Base-by-base conservation (phyloP, 768 basidiomycete species). In the Floccularia luteovirens region DNA sequence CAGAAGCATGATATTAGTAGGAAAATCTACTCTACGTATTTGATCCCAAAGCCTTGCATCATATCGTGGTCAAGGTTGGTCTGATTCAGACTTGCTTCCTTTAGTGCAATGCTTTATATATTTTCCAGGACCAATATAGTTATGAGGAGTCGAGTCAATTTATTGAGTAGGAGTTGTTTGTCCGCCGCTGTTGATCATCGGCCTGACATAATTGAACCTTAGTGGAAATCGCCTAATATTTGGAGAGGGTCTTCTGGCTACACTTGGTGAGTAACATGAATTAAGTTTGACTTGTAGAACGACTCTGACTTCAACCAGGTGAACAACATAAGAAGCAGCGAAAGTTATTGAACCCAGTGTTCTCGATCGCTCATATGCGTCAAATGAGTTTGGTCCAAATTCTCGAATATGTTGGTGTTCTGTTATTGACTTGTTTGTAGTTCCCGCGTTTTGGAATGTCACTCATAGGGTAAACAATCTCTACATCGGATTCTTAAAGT, bases 21-120 rank as follows among this genome's bases (percentile, higher is more conserved):
- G 54, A 55, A 38, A 49, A 56, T 24, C 50, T 58, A 31, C 50
- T 74, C 5, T 63, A 62, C 42, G 58, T 69, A 1, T 68, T 51
- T 36, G 72, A 74, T 42, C 68, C 71, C 1, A 62, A 57, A 28
- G 72, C 71, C 1, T 43, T 74, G 39, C 60, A 71, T 38, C 62
- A 66, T 41, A 68, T 74, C 17, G 34, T 69, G 16, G 53, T 72
- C 12, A 72, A 71, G 52, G 72, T 67, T 31, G 43, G 51, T 35
- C 24, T 24, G 35, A 16, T 8, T 13, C 21, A 8, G 10, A 16
- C 14, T 11, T 5, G 24, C 1, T 30, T 12, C 21, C 38, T 25
- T 16, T 5, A 17, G 3, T 14, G 5, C 27, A 25, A 17, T 16
- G 20, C 43, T 2, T 16, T 12, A 24, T 5, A 20, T 13, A 24